Percentiles rank a stretch among this genome's conserved stretches.
Conservation (phyloP, 2,329 filamentous ascomycete species). For the Trichophyton equinum region DNA sequence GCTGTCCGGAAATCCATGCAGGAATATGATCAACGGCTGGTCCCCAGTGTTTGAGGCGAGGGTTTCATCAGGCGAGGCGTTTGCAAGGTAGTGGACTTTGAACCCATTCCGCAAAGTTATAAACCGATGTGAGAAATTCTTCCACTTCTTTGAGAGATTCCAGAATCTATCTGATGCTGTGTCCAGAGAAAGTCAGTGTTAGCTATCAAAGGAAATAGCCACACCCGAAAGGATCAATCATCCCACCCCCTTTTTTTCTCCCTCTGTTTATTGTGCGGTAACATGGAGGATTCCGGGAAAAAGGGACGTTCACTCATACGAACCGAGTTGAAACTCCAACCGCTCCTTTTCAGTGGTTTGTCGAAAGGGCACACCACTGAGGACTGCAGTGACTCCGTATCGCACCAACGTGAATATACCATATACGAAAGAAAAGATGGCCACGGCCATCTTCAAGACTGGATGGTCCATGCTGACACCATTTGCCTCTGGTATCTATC, state of each 20-base stretch:
- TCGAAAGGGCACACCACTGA: conserved; percentile 27
- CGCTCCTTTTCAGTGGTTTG: conserved; percentile 28
- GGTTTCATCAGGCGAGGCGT: conserved; percentile 18
- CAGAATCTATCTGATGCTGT: conserved; percentile 43
- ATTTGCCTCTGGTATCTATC: background rate
- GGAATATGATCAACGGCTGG: conserved; percentile 39
- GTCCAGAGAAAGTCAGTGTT: background rate
- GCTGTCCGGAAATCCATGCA: conserved; percentile 50
- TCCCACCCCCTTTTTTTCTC: no score
- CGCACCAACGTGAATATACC: conserved; percentile 26
- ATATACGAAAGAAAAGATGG: conserved; percentile 19
- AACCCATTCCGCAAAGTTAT: conserved; percentile 37
- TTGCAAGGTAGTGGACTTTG: conserved; percentile 45
- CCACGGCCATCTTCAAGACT: conserved; percentile 14
- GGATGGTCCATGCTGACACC: background rate
- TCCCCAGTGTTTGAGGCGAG: conserved; percentile 12
- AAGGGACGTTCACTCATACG: conserved; percentile 9
- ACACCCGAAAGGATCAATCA: background rate
- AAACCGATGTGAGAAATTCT: conserved; percentile 40
- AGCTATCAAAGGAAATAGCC: background rate
- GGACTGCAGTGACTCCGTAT: conserved; percentile 22
- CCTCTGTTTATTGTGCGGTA: background rate
- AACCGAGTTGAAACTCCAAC: conserved; percentile 31
- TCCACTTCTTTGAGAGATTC: conserved; percentile 39
- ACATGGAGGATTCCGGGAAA: background rate